Evolutionary conservation across 257 asterid species (phyloP).

Genomic region (Cinchona pubescens): DNA sequence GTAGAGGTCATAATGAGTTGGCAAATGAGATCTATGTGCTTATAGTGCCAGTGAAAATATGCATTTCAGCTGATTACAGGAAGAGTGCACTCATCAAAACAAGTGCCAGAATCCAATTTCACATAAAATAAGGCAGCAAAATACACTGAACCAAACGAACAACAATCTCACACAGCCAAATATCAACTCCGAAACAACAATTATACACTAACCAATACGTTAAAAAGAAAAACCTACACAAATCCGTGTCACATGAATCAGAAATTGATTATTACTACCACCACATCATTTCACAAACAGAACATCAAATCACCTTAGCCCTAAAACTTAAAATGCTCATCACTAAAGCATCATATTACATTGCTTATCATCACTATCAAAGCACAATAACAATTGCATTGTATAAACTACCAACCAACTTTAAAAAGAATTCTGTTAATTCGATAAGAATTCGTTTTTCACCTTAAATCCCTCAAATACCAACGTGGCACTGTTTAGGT

Average conservation of each 20-base stretch:
- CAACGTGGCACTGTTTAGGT: constrained; percentile 66
- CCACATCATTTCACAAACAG: background rate
- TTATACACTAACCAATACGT: background rate
- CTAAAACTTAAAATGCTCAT: constrained; percentile 4
- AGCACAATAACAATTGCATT: background rate
- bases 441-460: background rate
- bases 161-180: background rate
- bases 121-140: background rate
- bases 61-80: background rate
- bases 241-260: background rate
- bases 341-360: constrained; percentile 2
- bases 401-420: background rate
- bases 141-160: background rate
- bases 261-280: constrained; percentile 9
- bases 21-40: background rate
- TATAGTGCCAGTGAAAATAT: background rate
- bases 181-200: background rate
- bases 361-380: background rate
- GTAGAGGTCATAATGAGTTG: background rate
- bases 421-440: background rate
- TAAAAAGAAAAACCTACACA: background rate
- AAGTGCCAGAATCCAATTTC: background rate
- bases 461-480: constrained; percentile 43
- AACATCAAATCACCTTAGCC: background rate
- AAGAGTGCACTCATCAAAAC: background rate